These are phyloP conservation scores for Colletotrichum tamarilloi DNA, from an alignment of 2,329 filamentous ascomycete species.

Conservation along the genomic window DNA sequence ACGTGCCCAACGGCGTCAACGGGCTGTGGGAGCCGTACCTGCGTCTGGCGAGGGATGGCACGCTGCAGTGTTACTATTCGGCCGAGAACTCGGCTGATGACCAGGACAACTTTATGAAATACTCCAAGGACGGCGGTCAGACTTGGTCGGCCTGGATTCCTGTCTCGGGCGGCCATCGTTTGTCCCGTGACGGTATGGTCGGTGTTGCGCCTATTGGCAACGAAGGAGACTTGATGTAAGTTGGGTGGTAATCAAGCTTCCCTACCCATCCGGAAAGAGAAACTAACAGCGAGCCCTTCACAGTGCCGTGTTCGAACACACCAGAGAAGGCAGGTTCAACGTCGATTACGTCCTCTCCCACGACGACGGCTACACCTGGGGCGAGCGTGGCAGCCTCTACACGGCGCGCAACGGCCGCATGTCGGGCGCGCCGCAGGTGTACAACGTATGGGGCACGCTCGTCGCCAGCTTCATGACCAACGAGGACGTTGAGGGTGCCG, in stretches of 20 bases:
- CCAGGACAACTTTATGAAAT: constrained; percentile 55
- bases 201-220: no score
- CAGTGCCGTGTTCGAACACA: no score
- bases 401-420: constrained; percentile 45
- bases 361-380: constrained; percentile 56
- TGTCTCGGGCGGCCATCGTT: constrained; percentile 40
- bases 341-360: constrained; percentile 50
- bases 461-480: constrained; percentile 58
- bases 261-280: no score
- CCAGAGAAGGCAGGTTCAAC: constrained; percentile 17
- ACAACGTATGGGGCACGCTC: constrained; percentile 52
- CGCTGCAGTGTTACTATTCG: constrained; percentile 57
- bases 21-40: constrained; percentile 60
- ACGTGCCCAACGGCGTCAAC: constrained; percentile 39
- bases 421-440: constrained; percentile 49
- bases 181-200: no score
- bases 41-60: constrained; percentile 49
- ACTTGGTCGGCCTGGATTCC: constrained; percentile 48
- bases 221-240: no score
- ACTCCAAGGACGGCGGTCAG: constrained; percentile 50
- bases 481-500: constrained; percentile 49
- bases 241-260: no score
- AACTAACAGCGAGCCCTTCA: no score
- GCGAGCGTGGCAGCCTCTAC: constrained; percentile 49
- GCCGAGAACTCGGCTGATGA: constrained; percentile 50